Evolutionary conservation across 176 grass and related monocot genomes (phyloP), one percentile per base, ranked within the genome.

Genomic region (Calamus simplicifolius): DNA sequence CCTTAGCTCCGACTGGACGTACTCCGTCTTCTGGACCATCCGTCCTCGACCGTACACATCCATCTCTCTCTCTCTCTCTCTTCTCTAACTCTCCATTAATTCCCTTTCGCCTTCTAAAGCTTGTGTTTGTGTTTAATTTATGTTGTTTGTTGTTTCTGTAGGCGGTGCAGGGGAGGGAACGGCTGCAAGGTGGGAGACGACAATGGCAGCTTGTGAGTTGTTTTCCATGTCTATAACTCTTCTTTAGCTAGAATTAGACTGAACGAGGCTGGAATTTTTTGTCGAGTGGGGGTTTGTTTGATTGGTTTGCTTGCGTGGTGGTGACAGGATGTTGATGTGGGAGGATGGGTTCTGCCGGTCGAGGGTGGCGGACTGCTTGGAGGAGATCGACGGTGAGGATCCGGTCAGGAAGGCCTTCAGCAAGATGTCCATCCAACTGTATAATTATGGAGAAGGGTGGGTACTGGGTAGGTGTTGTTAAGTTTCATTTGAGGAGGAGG

Each of bases 371-470:
- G 89, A 89, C 71, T 89, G 86, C 69, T 70, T 95, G 51, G 94
- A 93, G 66, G 88, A 89, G 61, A 93, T 98, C 16, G 94, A 93
- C 76, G 88, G 94, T 19, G 94, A 98, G 67, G 94, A 98, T 51
- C 73, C 73, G 57, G 84, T 98, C 74, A 77, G 88, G 18, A 98
- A 92, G 75, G 87, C 87, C 72, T 98, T 98, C 76, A 98, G 88
- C 93, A 98, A 98, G 93, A 98, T 98, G 93, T 98, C 88, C 69
- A 98, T 98, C 75, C 93, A 98, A 81, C 93, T 98, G 77, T 98
- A 98, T 78, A 98, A 98, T 85, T 98, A 98, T 78, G 93, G 93
- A 98, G 93, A 98, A 98, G 93, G 93, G 93, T 98, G 93, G 87
- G 93, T 98, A 73, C 84, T 92, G 75, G 93, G 87, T 92, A 92